Evolutionary conservation across 192 early-diverging fungal genomes (phyloP), one percentile per base, ranked within the genome.

Genomic region (Podila clonocystis): DNA sequence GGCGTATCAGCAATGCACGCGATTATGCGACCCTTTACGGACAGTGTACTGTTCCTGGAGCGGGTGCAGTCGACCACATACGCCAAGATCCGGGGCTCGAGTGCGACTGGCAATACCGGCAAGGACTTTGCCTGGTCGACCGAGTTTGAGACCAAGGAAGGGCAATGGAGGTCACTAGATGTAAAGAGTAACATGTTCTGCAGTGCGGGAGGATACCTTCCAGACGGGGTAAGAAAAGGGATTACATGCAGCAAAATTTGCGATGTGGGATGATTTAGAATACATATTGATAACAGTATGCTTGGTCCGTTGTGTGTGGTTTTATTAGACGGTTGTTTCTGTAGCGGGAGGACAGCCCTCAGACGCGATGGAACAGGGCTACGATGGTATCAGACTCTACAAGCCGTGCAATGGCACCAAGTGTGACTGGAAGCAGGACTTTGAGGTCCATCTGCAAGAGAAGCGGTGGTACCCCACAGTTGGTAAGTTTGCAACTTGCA

Each of bases 381-480:
- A 75, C 28, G 72, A 84, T 63, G 85, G 84, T 3, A 85, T 87
- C 49, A 82, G 86, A 7, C 62, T 78, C 28, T 87, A 76, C 48
- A 70, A 62, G 19, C 84, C 84, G 9, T 87, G 86, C 33, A 76
- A 75, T 4, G 83, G 85, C 41, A 70, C 63, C 1, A 65, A 58
- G 19, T 87, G 86, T 64, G 70, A 82, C 20, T 87, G 86, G 86
- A 31, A 82, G 17, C 84, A 87, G 22, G 82, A 73, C 28, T 71
- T 76, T 38, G 59, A 83, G 3, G 63, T 69, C 34, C 74, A 82
- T 50, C 73, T 87, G 70, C 73, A 69, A 30, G 73, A 79, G 26
- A 84, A 87, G 12, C 78, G 86, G 9, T 87, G 86, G 86, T 87
- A 87, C 63, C 86, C 86, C 0, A 85, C 84, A 9, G 86, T 87